phyloP scores from a whole-genome alignment of 306 rosid genomes.

The Citrullus mucosospermus region DNA sequence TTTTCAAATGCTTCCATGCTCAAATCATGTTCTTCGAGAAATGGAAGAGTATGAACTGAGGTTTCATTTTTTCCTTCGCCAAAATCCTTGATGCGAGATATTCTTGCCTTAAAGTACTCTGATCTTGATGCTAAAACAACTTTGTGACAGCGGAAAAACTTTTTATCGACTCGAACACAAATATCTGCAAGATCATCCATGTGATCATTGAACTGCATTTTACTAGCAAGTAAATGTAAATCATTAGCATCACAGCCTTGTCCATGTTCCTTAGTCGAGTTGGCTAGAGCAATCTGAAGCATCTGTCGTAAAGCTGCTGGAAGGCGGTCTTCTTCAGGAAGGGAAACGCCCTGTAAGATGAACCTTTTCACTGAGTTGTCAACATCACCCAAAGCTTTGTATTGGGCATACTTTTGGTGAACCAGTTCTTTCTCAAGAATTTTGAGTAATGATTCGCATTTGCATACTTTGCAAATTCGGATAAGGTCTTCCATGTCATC shows the following conservation, averaged over 20 bases:
- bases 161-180: constrained; percentile 51
- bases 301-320: constrained; percentile 50
- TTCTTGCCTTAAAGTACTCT: constrained; percentile 83
- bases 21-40: constrained; percentile 73
- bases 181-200: constrained; percentile 76
- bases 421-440: constrained; percentile 62
- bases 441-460: constrained; percentile 55
- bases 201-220: constrained; percentile 30
- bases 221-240: constrained; percentile 19
- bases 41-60: constrained; percentile 43
- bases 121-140: constrained; percentile 89
- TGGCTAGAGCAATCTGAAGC: constrained; percentile 44
- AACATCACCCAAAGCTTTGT: constrained; percentile 60
- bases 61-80: constrained; percentile 47
- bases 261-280: constrained; percentile 27
- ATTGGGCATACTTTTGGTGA: constrained; percentile 60
- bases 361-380: constrained; percentile 74
- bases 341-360: constrained; percentile 72
- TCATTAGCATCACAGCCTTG: constrained; percentile 24
- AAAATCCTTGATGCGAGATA: constrained; percentile 70
- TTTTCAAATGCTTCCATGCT: constrained; percentile 74
- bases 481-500: constrained; percentile 87
- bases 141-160: constrained; percentile 66
- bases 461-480: constrained; percentile 90
- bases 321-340: constrained; percentile 80